Base-by-base conservation (phyloP, 352 stramenopile species). In the Globisporangium nunn region DNA sequence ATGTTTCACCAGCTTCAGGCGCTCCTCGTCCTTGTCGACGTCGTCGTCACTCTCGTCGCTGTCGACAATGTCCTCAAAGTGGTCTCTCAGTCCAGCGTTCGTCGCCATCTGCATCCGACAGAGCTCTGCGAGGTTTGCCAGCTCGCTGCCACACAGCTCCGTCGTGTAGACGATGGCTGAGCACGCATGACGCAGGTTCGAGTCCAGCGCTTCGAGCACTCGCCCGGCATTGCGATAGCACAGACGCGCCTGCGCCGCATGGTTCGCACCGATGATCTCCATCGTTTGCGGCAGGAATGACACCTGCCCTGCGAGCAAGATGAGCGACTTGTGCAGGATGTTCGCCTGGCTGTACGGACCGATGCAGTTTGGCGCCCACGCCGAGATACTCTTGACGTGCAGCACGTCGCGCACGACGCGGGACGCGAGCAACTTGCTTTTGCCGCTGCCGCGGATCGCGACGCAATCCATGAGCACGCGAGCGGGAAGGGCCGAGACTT, bases 311-410 rank as follows among this genome's bases (percentile, higher is more conserved):
- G 97, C 96, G 14, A 98, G 52, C 43, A 98, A 82, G 33, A 98
- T 88, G n/a, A 99, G 64, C 5, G 80, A 80, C 40, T 79, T 80
- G 57, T 94, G 76, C 6, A 99, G 62, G 15, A 91, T 85, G 72
- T 98, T 99, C 29, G 93, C 92, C 80, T 99, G 97, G 61, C 91
- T 98, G 75, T 99, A 99, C 3, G 97, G 97, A 2, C 97, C 97
- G 60, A 99, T 98, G 77, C 97, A 99, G 40, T 98, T 91, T 0
- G 97, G 97, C 5, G 97, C 97, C 97, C 97, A 99, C 23, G 85
- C 66, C 3, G 91, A 98, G 50, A 98, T 87, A 57, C 96, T 99
- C 68, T 97, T 91, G 15, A 99, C 91, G 55, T 99, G 95, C 23
- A 98, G 70, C 50, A 97, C 93, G 54, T 98, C 78, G 33, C 83